Base-by-base conservation (phyloP, 148 eudicot species). In the Talinum fruticosum region DNA sequence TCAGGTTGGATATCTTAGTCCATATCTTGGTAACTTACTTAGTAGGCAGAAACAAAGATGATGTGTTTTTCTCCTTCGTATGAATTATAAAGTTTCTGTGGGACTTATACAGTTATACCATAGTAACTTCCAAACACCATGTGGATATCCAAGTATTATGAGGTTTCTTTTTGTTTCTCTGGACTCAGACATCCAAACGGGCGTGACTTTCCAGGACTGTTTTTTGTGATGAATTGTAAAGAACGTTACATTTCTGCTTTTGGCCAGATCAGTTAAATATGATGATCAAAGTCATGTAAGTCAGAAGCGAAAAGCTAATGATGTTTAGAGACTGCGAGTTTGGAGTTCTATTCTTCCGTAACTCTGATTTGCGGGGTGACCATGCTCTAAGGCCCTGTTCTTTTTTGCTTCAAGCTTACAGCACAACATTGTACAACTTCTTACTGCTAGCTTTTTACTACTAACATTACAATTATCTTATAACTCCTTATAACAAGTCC, bases 1-100 rank as follows among this genome's bases (percentile, higher is more conserved):
- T 96, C 99, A 85, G 99, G 99, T 96, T 73, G 13, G 53, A 33
- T 67, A 51, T 68, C 69, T 69, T 71, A 65, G n/a, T 70, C 35
- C 57, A 36, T 28, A 23, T 37, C 61, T 73, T 75, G 32, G 26
- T 36, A 57, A 10, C 35, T n/a, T 62, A 18, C 13, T 78, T 53
- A 30, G 64, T 65, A 47, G 51, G 8, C 51, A 8, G 54, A 45
- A 51, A 12, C 10, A 66, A 24, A 75, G 21, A 23, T 35, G 5
- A 30, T 57, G 26, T 41, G 47, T 41, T 41, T 8, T 37, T 2
- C 24, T 37, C 59, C 24, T n/a, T 47, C 2, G 37, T 66, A 29
- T 47, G 70, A 34, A 6, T 19, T 21, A 66, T 10, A 32, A 13
- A 51, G 14, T 51, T 51, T 51, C 18, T 1, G 57, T 3, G 57